Evolutionary conservation across 139 green algal genomes (phyloP), one percentile per base, ranked within the genome.

Genomic region (Chlorokybus atmophyticus): DNA sequence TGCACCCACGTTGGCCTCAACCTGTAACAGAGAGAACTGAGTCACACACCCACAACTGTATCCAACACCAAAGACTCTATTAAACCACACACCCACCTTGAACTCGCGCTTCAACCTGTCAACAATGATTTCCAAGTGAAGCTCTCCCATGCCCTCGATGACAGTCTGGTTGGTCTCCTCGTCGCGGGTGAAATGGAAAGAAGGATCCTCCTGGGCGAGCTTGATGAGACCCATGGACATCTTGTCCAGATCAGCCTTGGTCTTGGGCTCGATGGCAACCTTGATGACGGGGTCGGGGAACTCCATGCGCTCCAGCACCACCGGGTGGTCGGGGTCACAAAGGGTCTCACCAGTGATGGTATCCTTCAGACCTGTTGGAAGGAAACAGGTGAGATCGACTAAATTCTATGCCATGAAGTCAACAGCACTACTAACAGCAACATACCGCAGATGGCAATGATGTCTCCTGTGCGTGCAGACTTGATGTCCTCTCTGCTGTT

Each of bases 231-330:
- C 92, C 21, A 73, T 71, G 50, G 79, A 78, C 89, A 98, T 96
- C 80, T 96, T 95, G 32, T 93, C 81, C 29, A 89, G 68, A 61
- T 97, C 91, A 38, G 75, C 86, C 85, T 97, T 98, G 67, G 82
- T 87, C 77, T 94, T 93, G 54, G 90, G 90, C 82, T 98, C 91
- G 59, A 97, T 95, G 52, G 90, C 88, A 59, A 90, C 80, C 79
- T 98, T 98, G 79, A 98, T 98, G 28, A 98, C 91, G 2, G 91
- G 91, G 73, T 98, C 91, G 25, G 91, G 90, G 87, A 98, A 98
- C 48, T 98, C 91, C 90, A 98, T 98, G 69, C 85, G 85, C 83
- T 98, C 91, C 54, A 98, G 80, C 29, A 98, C 74, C 60, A 98
- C 82, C 47, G 83, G 90, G 4, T 55, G 30, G 58, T 90, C 87